Evolutionary conservation across 352 stramenopile species (phyloP), one percentile per base, ranked within the genome.

Genomic region (Pythium biforme): DNA sequence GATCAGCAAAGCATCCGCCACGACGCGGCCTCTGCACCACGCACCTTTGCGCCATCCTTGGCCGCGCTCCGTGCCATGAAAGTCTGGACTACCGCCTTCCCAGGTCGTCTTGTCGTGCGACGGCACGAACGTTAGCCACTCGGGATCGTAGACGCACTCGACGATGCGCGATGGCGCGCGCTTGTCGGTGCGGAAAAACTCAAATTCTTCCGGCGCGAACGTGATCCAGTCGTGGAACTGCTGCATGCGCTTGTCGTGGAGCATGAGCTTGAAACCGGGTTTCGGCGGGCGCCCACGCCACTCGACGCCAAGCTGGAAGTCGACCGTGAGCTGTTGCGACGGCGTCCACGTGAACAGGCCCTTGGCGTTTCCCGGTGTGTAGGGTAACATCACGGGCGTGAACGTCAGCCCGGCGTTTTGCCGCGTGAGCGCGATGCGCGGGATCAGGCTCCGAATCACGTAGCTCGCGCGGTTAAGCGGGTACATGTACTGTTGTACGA

Each of bases 201-300:
- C 86, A 25, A 91, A 92, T 46, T 88, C 81, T 47, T 95, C 84
- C 84, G 37, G 40, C 20, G 84, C 63, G 64, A 95, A 89, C 11
- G 84, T 93, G 69, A 95, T 84, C 86, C 86, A 95, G 69, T 95
- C 86, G 54, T 94, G 84, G 60, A 94, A 95, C 27, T 90, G 67
- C 39, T 86, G 83, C 51, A 86, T 92, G 43, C 85, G 78, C 51
- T 94, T 95, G 52, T 95, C 84, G 70, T 89, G 86, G 20, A 92
- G 72, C 55, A 93, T 74, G 29, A 95, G 68, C 66, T 95, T 95
- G 69, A 92, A 95, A 5, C 85, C 84, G 4, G 83, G 79, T 51
- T 90, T 92, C 3, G 82, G 84, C 4, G 84, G 84, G 4, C 85
- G 72, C 27, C 83, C 82, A 45, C 86, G 61, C 86, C 86, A 95